A percentile compares a stretch with the other conserved stretches of the same genome.
phyloP scores from a whole-genome alignment of 2,329 filamentous ascomycete species.

The Neocucurbitaria cava region DNA sequence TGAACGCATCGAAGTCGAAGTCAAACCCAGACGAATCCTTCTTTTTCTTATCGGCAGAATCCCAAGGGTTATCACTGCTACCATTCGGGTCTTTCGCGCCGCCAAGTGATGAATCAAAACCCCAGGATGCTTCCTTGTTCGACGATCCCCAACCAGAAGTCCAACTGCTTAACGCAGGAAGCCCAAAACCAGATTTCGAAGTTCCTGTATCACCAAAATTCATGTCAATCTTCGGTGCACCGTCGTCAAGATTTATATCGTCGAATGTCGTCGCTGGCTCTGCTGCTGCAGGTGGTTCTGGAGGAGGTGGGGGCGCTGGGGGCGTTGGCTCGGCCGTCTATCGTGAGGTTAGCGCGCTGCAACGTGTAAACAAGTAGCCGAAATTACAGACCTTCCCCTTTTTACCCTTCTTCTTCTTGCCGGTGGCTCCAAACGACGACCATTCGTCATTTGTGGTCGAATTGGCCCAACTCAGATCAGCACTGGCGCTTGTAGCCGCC shows the following conservation, averaged over 20 bases:
- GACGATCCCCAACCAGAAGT: constrained; percentile 35
- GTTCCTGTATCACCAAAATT: constrained; percentile 48
- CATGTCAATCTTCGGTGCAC: constrained; percentile 56
- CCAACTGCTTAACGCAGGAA: constrained; percentile 32
- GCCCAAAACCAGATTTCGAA: constrained; percentile 34
- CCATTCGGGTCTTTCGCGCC: constrained; percentile 41
- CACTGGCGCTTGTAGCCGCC: constrained; percentile 29
- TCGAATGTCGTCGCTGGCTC: constrained; percentile 53
- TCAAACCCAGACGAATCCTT: constrained; percentile 44
- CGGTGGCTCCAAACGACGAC: constrained; percentile 31
- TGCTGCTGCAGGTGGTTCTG: constrained; percentile 32
- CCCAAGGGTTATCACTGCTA: constrained; percentile 43
- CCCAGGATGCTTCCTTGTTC: constrained; percentile 32
- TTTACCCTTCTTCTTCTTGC: constrained; percentile 49
- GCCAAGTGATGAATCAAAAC: constrained; percentile 31
- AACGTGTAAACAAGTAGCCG: constrained; percentile 40
- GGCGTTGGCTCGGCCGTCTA: constrained; percentile 32
- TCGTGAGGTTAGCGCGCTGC: constrained; percentile 38
- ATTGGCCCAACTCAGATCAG: constrained; percentile 41
- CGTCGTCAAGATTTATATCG: constrained; percentile 55
- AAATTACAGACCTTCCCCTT: constrained; percentile 49
- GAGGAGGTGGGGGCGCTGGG: constrained; percentile 35
- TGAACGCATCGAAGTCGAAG: constrained; percentile 47
- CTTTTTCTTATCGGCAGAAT: constrained; percentile 43
- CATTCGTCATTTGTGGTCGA: constrained; percentile 40